phyloP scores from a whole-genome alignment of 495 filamentous ascomycete genomes.

The Rhizodiscina lignyota region DNA sequence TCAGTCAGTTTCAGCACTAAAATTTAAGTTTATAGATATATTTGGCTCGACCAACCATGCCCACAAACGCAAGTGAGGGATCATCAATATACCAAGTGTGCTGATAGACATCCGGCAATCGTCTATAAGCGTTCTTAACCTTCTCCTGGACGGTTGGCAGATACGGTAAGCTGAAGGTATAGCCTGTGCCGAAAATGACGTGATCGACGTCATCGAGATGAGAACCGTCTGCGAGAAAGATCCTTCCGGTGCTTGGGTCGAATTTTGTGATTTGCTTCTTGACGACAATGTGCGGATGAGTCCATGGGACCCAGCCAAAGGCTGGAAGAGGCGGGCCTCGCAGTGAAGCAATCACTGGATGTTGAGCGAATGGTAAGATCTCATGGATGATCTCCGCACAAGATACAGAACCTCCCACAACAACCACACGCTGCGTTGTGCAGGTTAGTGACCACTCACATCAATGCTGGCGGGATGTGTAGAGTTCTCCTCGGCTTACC shows the following conservation, averaged over 20 bases:
- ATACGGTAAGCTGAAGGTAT: conserved; percentile 7
- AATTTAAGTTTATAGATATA: neutral
- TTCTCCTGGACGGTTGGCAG: conserved; percentile 1
- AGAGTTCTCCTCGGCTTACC: too few relatives aligned
- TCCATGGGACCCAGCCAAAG: conserved; percentile 3
- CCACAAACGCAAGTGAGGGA: conserved; percentile 4
- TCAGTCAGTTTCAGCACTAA: neutral
- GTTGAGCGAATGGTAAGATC: neutral
- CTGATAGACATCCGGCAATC: conserved; percentile 4
- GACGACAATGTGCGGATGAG: conserved; percentile 3
- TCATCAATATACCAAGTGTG: conserved; percentile 4
- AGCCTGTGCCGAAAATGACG: conserved; percentile 8
- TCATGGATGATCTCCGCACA: conserved; percentile 5
- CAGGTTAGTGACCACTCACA: neutral
- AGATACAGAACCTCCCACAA: conserved; percentile 7
- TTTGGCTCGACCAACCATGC: conserved; percentile 1
- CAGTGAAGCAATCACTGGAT: conserved; percentile 2
- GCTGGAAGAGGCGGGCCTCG: conserved; percentile 1
- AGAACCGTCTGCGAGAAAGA: conserved; percentile 7
- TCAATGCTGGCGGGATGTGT: neutral
- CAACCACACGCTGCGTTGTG: conserved; percentile 3
- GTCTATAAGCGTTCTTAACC: conserved; percentile 1
- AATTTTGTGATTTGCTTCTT: conserved; percentile 3
- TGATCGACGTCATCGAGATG: conserved; percentile 5
- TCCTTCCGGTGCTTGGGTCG: neutral